phyloP scores from a whole-genome alignment of 2,329 filamentous ascomycete species.

The Paramyrothecium sp. region DNA sequence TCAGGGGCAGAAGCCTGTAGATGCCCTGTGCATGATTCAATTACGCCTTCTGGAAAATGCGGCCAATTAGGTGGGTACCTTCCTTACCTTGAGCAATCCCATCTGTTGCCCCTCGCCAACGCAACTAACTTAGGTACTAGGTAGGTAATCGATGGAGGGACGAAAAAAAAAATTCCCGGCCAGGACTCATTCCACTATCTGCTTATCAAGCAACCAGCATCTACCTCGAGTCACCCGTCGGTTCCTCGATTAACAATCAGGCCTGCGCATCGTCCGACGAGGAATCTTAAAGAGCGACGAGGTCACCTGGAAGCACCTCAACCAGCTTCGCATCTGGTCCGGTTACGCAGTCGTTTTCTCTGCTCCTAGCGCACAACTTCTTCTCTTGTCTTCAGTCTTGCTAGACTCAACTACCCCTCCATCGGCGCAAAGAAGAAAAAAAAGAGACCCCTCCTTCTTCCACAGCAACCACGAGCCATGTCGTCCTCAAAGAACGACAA shows the following conservation, averaged over 20 bases:
- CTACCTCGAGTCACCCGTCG: neutral
- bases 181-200: neutral
- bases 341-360: too few species aligned
- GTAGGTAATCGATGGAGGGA: neutral
- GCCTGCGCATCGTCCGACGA: neutral
- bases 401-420: neutral
- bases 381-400: neutral
- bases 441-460: conserved; percentile 8
- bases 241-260: neutral
- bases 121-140: too few species aligned
- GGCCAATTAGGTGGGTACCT: too few species aligned
- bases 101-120: too few species aligned
- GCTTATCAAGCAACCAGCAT: conserved; percentile 9
- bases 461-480: conserved; percentile 8
- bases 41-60: too few species aligned
- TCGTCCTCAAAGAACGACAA: conserved; percentile 29
- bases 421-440: conserved; percentile 7
- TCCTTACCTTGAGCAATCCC: too few species aligned
- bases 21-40: too few species aligned
- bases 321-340: too few species aligned
- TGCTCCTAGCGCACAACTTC: neutral
- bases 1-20: too few species aligned
- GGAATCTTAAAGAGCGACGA: too few species aligned
- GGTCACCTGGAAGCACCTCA: too few species aligned
- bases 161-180: conserved; percentile 4